These are phyloP conservation scores for Lotmaria passim DNA, from an alignment of 208 protist genomes.

Conservation along the genomic window DNA sequence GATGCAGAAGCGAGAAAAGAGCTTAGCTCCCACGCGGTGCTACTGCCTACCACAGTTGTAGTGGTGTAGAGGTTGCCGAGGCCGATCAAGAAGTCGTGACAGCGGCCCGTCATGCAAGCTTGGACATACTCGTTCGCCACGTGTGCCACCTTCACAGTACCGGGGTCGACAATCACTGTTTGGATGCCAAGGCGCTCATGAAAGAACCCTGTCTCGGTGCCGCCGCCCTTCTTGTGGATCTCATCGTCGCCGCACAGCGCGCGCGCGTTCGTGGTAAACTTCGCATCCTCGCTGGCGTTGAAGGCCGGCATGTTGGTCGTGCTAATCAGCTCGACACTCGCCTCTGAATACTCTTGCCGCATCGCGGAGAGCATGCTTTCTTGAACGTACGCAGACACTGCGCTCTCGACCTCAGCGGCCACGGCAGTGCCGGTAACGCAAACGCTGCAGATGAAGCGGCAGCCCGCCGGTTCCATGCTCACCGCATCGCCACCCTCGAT, in stretches of 20 bases:
- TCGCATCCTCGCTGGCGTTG: slow-evolving; percentile 28
- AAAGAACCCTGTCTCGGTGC: slow-evolving; percentile 49
- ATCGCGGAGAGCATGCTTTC: slow-evolving; percentile 29
- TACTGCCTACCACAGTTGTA: neutral
- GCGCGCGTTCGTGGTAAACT: slow-evolving; percentile 35
- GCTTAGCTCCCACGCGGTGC: neutral
- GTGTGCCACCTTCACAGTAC: slow-evolving; percentile 34
- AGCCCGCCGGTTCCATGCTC: slow-evolving; percentile 47
- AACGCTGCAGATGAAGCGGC: slow-evolving; percentile 37
- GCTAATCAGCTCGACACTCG: slow-evolving; percentile 16
- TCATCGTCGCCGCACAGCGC: neutral
- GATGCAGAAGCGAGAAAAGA: neutral
- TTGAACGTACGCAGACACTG: slow-evolving; percentile 33
- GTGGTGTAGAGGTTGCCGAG: slow-evolving; percentile 3
- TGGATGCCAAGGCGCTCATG: slow-evolving; percentile 42
- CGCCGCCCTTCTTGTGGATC: slow-evolving; percentile 28
- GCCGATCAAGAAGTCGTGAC: slow-evolving; percentile 10
- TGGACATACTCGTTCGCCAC: slow-evolving; percentile 40
- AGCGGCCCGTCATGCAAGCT: slow-evolving; percentile 24
- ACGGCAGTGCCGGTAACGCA: slow-evolving; percentile 27
- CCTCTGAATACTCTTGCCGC: slow-evolving; percentile 34
- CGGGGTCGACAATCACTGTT: slow-evolving; percentile 41
- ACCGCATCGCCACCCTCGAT: too few relatives aligned
- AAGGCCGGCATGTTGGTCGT: slow-evolving; percentile 19
- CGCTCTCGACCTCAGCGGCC: slow-evolving; percentile 14